Evolutionary conservation across 441 rosid species (phyloP), one percentile per base, ranked within the genome.

Genomic region (Jatropha multifida): DNA sequence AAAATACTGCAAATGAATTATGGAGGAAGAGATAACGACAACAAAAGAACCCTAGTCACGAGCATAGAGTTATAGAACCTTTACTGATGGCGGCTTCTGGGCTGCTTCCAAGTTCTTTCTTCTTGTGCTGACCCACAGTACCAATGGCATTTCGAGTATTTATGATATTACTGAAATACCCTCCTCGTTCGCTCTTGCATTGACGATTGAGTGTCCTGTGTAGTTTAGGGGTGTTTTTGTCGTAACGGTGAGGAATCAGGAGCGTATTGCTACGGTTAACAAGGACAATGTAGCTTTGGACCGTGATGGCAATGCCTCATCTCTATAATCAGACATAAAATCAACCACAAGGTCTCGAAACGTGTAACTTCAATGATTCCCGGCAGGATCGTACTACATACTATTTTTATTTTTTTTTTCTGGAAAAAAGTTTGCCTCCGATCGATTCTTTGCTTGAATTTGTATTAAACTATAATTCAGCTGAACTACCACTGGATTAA

Each of bases 61-160:
- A 76, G 72, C 7, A 54, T 13, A 44, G 2, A 44, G 48, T 52
- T 4, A 62, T 54, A 52, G 7, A 41, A 44, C 44, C 3, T 15
- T 17, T 7, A 44, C 48, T 23, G 52, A 1, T 4, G 55, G 62
- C 23, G 23, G 49, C 61, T 15, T 8, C 0, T 4, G 26, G 40
- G 79, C 63, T 61, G 26, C 42, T 76, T 80, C 85, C 76, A 26
- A 41, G 69, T 51, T 73, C 11, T 65, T 73, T 73, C 62, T 63
- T 73, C 51, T 64, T 4, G 32, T 2, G 26, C 13, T 37, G 13
- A 11, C 41, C 32, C 2, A 32, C 32, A 32, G 32, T 32, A 32
- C 32, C 0, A 69, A 62, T 15, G 72, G 72, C 54, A 70, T 51
- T 69, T 52, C 26, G 18, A n/a, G 3, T 65, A 23, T 5, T 18